These are phyloP conservation scores for Sphagnurus paluster DNA, from an alignment of 1,284 basidiomycete genomes.

Conservation along the genomic window DNA sequence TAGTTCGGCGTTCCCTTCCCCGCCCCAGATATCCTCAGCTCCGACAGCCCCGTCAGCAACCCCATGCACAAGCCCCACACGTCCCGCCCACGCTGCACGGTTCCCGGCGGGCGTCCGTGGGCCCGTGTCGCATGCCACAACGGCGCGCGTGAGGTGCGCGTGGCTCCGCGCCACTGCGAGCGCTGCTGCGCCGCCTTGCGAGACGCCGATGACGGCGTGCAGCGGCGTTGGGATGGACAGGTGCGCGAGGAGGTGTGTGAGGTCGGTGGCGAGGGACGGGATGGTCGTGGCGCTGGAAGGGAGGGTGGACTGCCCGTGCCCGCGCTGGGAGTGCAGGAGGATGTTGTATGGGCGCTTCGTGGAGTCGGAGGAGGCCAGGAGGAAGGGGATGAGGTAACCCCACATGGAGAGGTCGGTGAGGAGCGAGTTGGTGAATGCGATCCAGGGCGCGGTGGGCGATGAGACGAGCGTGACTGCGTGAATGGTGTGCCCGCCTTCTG, in stretches of 20 bases:
- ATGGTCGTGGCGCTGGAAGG: conserved; percentile 32
- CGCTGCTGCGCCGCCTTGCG: conserved; percentile 47
- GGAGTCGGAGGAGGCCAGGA: conserved; percentile 28
- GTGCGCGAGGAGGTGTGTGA: conserved; percentile 31
- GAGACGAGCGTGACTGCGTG: conserved; percentile 41
- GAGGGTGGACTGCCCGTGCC: conserved; percentile 42
- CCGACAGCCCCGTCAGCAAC: conserved; percentile 19
- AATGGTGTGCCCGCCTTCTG: conserved; percentile 30
- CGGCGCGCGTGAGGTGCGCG: conserved; percentile 28
- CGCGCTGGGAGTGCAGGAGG: conserved; percentile 47
- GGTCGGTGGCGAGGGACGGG: conserved; percentile 41
- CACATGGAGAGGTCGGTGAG: conserved; percentile 47
- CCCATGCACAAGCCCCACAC: conserved; percentile 36
- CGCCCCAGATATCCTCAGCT: conserved; percentile 16
- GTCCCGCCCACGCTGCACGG: conserved; percentile 43
- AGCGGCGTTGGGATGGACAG: conserved; percentile 36
- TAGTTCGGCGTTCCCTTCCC: conserved; percentile 5
- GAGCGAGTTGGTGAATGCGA: conserved; percentile 48
- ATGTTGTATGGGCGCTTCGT: conserved; percentile 36
- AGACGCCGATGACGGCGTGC: conserved; percentile 47
- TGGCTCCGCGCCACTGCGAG: conserved; percentile 38
- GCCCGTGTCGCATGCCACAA: conserved; percentile 47
- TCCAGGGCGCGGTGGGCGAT: conserved; percentile 42
- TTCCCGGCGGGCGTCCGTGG: conserved; percentile 44
- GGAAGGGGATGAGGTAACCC: conserved; percentile 39